phyloP scores from a whole-genome alignment of 305 asterid species.

The Ajuga reptans region DNA sequence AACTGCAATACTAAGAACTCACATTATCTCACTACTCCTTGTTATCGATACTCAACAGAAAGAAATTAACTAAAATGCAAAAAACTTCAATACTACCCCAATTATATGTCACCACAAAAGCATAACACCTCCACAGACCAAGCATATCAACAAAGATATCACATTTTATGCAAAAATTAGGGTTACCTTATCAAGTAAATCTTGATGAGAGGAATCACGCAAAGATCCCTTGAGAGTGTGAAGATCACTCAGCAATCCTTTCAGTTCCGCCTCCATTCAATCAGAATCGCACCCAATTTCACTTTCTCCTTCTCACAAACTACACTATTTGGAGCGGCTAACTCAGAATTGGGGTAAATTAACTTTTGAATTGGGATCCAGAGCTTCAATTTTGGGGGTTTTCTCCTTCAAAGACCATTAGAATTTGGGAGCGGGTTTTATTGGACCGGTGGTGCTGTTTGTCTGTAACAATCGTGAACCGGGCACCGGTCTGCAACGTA shows the following conservation, averaged over 20 bases:
- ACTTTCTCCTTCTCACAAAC: no score
- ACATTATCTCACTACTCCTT: not conserved
- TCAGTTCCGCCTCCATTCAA: conserved; percentile 48
- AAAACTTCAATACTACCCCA: not conserved
- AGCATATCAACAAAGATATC: not conserved
- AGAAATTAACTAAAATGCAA: not conserved
- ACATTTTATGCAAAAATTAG: not conserved
- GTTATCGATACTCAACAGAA: not conserved
- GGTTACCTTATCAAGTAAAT: conserved; percentile 33
- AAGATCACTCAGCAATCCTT: conserved; percentile 43
- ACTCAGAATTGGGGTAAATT: not conserved
- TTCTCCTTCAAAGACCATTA: not conserved
- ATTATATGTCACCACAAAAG: not conserved
- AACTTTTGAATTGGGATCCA: conserved; percentile 12
- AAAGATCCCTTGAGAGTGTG: conserved; percentile 35
- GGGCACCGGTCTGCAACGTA: conserved; percentile 27
- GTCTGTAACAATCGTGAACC: conserved; percentile 6
- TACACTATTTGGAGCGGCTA: not conserved
- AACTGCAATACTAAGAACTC: not conserved
- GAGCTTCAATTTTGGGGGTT: conserved; percentile 9
- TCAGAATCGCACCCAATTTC: not conserved
- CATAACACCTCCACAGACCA: conserved; percentile 9
- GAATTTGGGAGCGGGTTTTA: not conserved
- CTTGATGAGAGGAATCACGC: conserved; percentile 37
- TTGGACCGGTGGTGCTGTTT: conserved; percentile 14